Conservation (phyloP, 179 eudicot genomes). For the Vitellaria paradoxa region DNA sequence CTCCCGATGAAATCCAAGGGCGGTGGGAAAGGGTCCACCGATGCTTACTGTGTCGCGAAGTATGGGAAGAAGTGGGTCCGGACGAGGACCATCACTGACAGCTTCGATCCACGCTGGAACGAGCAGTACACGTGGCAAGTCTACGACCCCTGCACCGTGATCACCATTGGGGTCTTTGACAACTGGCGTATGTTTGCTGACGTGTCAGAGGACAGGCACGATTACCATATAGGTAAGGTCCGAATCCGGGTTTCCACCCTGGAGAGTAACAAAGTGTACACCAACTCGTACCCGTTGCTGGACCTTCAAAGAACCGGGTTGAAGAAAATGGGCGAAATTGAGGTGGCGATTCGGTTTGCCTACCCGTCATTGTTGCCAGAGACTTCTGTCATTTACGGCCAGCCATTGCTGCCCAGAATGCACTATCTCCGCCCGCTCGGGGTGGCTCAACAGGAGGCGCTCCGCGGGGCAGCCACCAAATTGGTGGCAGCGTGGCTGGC, state of each 20-base stretch:
- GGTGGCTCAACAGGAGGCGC: constrained; percentile 86
- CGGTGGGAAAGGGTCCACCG: constrained; percentile 82
- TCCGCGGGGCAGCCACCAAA: constrained; percentile 74
- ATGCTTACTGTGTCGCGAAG: constrained; percentile 92
- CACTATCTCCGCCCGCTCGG: constrained; percentile 92
- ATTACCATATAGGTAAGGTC: constrained; percentile 68
- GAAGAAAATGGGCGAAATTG: constrained; percentile 96
- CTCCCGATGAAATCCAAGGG: constrained; percentile 82
- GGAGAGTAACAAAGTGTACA: constrained; percentile 84
- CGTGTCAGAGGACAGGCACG: constrained; percentile 58
- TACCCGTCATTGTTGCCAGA: constrained; percentile 85
- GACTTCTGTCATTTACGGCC: constrained; percentile 72
- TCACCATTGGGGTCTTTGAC: constrained; percentile 86
- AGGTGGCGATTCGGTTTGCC: constrained; percentile 74
- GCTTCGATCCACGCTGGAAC: constrained; percentile 92
- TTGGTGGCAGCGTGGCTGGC: constrained; percentile 89
- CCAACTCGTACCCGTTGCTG: constrained; percentile 74
- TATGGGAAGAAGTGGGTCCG: constrained; percentile 98
- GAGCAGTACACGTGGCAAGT: constrained; percentile 99
- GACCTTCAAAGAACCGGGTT: constrained; percentile 58
- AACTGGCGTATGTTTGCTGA: constrained; percentile 83
- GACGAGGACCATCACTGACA: constrained; percentile 69
- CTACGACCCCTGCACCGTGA: constrained; percentile 85
- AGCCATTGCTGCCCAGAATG: constrained; percentile 81
- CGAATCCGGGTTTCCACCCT: constrained; percentile 85